Conservation (phyloP, 2,329 filamentous ascomycete genomes). For the Aspergillus caelatus region DNA sequence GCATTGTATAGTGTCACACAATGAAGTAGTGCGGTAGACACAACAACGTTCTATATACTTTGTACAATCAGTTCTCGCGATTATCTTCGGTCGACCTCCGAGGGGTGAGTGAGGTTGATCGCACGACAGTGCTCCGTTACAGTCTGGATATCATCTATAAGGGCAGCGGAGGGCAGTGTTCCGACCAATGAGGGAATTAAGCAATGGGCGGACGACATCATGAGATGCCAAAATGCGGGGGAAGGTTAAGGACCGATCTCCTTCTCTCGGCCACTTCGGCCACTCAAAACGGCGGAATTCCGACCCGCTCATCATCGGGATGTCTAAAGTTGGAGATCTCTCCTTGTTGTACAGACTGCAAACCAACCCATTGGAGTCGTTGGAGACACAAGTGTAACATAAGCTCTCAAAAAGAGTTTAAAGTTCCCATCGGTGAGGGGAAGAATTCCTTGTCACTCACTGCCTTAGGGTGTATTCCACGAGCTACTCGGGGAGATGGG, state of each 20-base stretch:
- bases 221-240: slow-evolving; percentile 11
- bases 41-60: background rate
- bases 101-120: background rate
- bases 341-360: background rate
- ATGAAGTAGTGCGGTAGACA: background rate
- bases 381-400: too few relatives aligned
- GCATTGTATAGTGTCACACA: background rate
- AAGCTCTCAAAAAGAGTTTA: too few relatives aligned
- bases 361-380: background rate
- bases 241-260: background rate
- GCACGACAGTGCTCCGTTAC: slow-evolving; percentile 22
- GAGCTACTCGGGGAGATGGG: background rate
- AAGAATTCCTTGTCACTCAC: too few relatives aligned
- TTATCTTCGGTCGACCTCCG: background rate
- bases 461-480: background rate
- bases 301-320: background rate
- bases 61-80: background rate
- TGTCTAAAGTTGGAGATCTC: background rate
- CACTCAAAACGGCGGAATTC: background rate
- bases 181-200: slow-evolving; percentile 1
- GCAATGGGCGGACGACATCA: background rate
- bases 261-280: background rate
- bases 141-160: background rate
- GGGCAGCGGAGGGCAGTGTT: slow-evolving; percentile 10
- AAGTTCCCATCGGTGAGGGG: too few relatives aligned